Evolutionary conservation across 345 rosid genomes (phyloP).

Genomic region (Crucihimalaya himalaica): DNA sequence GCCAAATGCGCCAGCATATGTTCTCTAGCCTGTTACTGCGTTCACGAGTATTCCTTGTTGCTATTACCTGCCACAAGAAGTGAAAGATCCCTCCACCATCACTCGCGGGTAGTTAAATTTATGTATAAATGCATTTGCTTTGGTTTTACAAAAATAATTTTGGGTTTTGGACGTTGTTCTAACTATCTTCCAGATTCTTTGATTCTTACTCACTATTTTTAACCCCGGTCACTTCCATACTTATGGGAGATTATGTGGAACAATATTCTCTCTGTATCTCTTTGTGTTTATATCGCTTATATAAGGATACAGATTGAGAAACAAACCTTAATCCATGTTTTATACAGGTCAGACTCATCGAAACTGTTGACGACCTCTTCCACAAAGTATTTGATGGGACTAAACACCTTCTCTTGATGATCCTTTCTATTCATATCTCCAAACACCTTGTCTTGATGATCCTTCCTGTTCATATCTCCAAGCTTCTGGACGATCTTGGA

Average conservation of each 20-base stretch:
- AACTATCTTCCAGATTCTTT: neutral
- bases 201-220: neutral
- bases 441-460: constrained; percentile 24
- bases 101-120: constrained; percentile 34
- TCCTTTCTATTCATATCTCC: constrained; percentile 47
- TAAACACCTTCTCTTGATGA: constrained; percentile 52
- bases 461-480: constrained; percentile 47
- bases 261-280: neutral
- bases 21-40: constrained; percentile 89
- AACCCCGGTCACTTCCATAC: constrained; percentile 1
- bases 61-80: constrained; percentile 64
- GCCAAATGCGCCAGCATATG: constrained; percentile 98
- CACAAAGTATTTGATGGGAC: constrained; percentile 81
- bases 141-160: neutral
- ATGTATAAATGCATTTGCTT: neutral
- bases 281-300: neutral
- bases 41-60: constrained; percentile 90
- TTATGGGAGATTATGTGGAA: constrained; percentile 6
- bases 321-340: constrained; percentile 84
- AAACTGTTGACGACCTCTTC: constrained; percentile 84
- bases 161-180: neutral
- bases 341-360: constrained; percentile 83
- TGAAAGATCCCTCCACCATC: constrained; percentile 24
- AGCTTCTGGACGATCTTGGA: constrained; percentile 49
- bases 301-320: constrained; percentile 11